Evolutionary conservation across 1,284 basidiomycete species (phyloP).

Genomic region (Erythrobasidium hasegawianum): DNA sequence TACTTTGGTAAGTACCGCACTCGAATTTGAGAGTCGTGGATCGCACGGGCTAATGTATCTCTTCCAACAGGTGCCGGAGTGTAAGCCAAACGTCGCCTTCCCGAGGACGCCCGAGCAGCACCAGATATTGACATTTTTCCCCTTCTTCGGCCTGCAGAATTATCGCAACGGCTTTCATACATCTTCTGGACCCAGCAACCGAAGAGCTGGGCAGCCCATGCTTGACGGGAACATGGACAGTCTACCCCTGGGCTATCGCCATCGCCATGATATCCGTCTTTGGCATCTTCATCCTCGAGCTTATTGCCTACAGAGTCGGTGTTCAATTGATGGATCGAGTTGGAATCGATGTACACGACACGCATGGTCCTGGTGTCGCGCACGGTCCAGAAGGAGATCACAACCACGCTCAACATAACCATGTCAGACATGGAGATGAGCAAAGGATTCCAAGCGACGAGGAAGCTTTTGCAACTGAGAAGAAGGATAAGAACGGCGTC

Average conservation of each 20-base stretch:
- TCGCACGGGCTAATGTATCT: too few species aligned
- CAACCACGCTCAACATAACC: constrained; percentile 13
- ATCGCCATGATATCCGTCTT: constrained; percentile 71
- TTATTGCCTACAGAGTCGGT: constrained; percentile 58
- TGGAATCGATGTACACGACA: constrained; percentile 39
- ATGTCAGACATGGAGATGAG: constrained; percentile 19
- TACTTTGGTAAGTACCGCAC: constrained; percentile 84
- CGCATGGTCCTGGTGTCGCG: constrained; percentile 37
- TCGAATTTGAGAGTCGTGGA: too few species aligned
- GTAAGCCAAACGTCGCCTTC: background rate
- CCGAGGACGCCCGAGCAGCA: constrained; percentile 31
- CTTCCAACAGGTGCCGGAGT: constrained; percentile 54
- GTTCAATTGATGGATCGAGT: constrained; percentile 40
- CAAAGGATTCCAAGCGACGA: constrained; percentile 2
- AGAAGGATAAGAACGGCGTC: constrained; percentile 14
- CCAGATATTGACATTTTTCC: background rate
- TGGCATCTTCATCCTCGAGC: constrained; percentile 74
- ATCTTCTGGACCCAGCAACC: constrained; percentile 64
- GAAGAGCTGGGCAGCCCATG: constrained; percentile 68
- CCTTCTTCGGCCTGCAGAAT: constrained; percentile 42
- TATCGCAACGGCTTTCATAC: constrained; percentile 69
- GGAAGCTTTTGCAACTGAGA: background rate
- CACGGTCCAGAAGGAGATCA: constrained; percentile 30
- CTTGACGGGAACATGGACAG: constrained; percentile 64
- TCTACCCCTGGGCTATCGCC: constrained; percentile 56